Evolutionary conservation across 495 filamentous ascomycete genomes (phyloP), one percentile per base, ranked within the genome.

Genomic region (Hypomontagnella monticulosa): DNA sequence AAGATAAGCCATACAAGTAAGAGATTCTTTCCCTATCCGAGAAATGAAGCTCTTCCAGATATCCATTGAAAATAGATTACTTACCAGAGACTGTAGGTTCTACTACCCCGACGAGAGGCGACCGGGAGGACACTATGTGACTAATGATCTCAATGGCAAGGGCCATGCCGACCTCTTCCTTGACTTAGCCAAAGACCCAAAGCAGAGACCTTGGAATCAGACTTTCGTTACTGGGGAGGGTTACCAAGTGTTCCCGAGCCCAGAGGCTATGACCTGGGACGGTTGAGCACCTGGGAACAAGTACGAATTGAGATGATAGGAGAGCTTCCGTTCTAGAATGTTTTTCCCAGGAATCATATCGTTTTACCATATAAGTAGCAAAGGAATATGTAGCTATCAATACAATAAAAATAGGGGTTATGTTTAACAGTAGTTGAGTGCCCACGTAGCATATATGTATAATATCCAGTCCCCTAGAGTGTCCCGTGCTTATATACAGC

Each of bases 41-140:
- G 11, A 9, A 38, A 38, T 11, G 10, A 38, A 38, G 2, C 36
- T n/a, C n/a, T n/a, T n/a, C n/a, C n/a, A n/a, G n/a, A 10, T 38
- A 38, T 14, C 33, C 11, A 38, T 14, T 14, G 9, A 38, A n/a
- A n/a, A 3, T 14, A 12, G n/a, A 11, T 14, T 3, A 38, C 36
- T 14, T 38, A 55, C 27, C 5, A 18, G 6, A 27, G 6, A 6
- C 23, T 20, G 15, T 59, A 80, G 79, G 37, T 82, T 80, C 58
- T 78, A 76, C 33, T 81, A 78, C 42, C 67, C 63, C 12, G 78
- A 80, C 59, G 76, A 82, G 53, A 75, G 79, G 16, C 44, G 57
- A n/a, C 60, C 23, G 38, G 69, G 77, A 46, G 79, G 79, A 9
- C 57, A 40, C 10, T 53, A 58, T 9, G 74, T 72, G 23, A 58